These are phyloP conservation scores for Salicornia ramosissima DNA, from an alignment of 148 eudicot genomes.

Conservation along the genomic window DNA sequence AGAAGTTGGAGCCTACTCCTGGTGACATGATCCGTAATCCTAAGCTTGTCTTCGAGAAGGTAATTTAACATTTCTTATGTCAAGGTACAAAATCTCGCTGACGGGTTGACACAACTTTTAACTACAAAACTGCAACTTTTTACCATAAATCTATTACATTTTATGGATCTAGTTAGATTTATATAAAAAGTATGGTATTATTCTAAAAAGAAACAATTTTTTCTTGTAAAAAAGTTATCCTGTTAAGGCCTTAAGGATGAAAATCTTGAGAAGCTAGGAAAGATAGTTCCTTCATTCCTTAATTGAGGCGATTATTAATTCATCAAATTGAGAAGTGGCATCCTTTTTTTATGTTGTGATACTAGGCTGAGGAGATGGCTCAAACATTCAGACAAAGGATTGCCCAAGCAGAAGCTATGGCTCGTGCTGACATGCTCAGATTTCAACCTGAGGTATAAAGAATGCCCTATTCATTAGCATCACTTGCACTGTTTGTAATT, in stretches of 20 bases:
- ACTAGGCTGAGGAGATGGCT: constrained; percentile 99
- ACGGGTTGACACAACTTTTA: no score
- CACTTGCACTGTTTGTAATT: not conserved
- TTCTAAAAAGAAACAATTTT: no score
- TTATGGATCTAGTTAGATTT: no score
- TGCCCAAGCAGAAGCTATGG: constrained; percentile 99
- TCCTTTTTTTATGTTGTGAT: constrained; percentile 11
- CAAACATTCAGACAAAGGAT: constrained; percentile 97
- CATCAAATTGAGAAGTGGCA: not conserved
- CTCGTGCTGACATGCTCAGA: constrained; percentile 96
- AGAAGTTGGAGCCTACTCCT: constrained; percentile 97
- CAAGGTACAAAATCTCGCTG: not conserved
- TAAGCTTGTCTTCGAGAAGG: constrained; percentile 96
- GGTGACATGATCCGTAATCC: constrained; percentile 99
- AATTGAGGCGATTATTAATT: not conserved
- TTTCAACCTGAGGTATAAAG: constrained; percentile 94
- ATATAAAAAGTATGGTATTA: no score
- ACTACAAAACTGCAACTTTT: no score
- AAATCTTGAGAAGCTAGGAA: not conserved
- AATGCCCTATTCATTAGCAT: not conserved
- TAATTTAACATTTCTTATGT: constrained; percentile 20
- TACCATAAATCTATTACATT: no score
- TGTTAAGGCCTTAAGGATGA: no score
- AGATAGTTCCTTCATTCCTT: not conserved
- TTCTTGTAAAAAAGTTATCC: no score